These are phyloP conservation scores for Barnettozyma vustinii DNA, from an alignment of 805 yeast genomes.

Conservation along the genomic window DNA sequence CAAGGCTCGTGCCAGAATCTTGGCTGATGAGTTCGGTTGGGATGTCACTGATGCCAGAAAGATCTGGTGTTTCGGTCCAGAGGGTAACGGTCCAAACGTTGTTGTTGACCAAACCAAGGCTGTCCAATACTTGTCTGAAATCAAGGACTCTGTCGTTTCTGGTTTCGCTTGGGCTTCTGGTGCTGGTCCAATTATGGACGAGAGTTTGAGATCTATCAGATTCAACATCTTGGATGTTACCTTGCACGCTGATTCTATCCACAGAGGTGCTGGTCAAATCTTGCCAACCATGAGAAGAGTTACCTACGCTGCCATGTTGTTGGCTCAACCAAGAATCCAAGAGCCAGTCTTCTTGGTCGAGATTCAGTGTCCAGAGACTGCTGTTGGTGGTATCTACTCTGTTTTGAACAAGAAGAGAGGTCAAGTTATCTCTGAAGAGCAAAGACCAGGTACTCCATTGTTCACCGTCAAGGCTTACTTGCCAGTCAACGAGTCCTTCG, in stretches of 20 bases:
- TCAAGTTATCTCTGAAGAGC: slow-evolving; percentile 98
- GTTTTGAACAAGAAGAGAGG: slow-evolving; percentile 99
- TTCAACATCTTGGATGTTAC: slow-evolving; percentile 98
- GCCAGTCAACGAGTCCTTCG: slow-evolving; percentile 99
- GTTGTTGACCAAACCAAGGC: slow-evolving; percentile 99
- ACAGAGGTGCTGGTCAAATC: slow-evolving; percentile 99
- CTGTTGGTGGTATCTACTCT: slow-evolving; percentile 99
- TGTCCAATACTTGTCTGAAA: slow-evolving; percentile 97
- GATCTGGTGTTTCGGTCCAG: slow-evolving; percentile 99
- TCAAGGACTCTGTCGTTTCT: slow-evolving; percentile 99
- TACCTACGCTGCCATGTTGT: slow-evolving; percentile 95
- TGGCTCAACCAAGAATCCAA: slow-evolving; percentile 98
- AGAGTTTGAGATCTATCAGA: slow-evolving; percentile 93
- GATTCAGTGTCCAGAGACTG: slow-evolving; percentile 98
- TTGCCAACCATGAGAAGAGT: slow-evolving; percentile 99
- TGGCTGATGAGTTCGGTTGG: slow-evolving; percentile 99
- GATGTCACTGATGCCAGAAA: slow-evolving; percentile 99
- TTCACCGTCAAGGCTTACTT: slow-evolving; percentile 99
- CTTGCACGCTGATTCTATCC: slow-evolving; percentile 99
- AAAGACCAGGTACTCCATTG: slow-evolving; percentile 99
- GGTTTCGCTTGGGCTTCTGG: slow-evolving; percentile 99
- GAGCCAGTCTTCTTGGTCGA: slow-evolving; percentile 99
- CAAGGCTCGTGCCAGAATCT: slow-evolving; percentile 97
- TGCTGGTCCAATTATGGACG: slow-evolving; percentile 99
- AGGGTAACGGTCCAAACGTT: slow-evolving; percentile 97